Conservation (phyloP, 441 rosid genomes). For the Pelargonium exstipulatum region DNA sequence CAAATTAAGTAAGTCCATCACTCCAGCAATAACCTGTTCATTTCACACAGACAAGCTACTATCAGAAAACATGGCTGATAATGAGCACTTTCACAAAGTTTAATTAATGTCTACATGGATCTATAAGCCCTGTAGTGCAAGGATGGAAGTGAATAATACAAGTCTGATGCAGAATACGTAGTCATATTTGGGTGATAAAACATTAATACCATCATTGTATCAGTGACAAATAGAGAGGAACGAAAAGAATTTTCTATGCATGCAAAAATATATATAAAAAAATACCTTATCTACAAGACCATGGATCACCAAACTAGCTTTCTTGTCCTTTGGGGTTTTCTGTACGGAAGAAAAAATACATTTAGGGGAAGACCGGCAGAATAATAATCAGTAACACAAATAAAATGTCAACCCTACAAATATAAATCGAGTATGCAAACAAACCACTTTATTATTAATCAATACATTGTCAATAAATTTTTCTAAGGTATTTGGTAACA, state of each 20-base stretch:
- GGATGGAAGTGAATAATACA: neutral
- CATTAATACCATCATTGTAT: neutral
- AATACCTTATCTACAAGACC: slow-evolving; percentile 88
- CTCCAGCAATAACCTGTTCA: slow-evolving; percentile 84
- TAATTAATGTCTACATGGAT: too few species aligned
- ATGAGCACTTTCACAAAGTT: slow-evolving; percentile 1
- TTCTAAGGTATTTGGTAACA: neutral
- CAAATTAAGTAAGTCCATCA: slow-evolving; percentile 60
- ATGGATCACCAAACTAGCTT: slow-evolving; percentile 81
- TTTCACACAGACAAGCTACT: slow-evolving; percentile 1
- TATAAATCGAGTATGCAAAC: neutral
- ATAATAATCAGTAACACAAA: neutral
- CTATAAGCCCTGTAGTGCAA: too few species aligned
- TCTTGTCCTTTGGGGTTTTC: slow-evolving; percentile 98
- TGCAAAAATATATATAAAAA: neutral
- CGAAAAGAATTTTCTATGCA: neutral
- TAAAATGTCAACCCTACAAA: slow-evolving; percentile 3
- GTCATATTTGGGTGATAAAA: neutral
- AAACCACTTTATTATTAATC: neutral
- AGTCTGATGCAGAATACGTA: neutral
- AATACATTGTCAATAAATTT: neutral
- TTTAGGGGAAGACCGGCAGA: neutral
- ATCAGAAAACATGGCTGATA: neutral
- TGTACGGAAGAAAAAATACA: slow-evolving; percentile 26
- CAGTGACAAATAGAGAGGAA: neutral